Base-by-base conservation (phyloP, 1,284 basidiomycete genomes). In the Microbotryum lychnidis-dioicae region DNA sequence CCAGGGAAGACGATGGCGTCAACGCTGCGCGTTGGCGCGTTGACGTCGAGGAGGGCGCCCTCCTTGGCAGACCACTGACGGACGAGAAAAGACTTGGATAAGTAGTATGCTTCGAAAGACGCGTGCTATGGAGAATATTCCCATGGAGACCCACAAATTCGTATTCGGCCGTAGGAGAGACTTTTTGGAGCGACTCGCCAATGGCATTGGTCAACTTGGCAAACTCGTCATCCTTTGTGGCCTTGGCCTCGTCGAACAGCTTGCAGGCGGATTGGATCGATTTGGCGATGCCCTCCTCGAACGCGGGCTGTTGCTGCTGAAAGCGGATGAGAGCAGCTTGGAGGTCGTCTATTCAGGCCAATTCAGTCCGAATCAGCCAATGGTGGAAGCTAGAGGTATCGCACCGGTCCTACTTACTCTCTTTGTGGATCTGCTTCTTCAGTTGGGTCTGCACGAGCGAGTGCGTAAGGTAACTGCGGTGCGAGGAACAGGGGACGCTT, bases 1-100 rank as follows among this genome's bases (percentile, higher is more conserved):
- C 70, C 69, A n/a, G 72, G 72, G 66, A 71, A 73, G 37, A 59
- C 42, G 57, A 73, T 64, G 18, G 67, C 62, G 6, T 59, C 46
- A 56, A 64, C 37, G 44, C 66, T 63, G 46, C 71, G 71, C 20
- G 61, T 48, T 12, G 65, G 63, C 23, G 67, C 64, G 57, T 71
- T 55, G 51, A 66, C 63, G 61, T 71, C 68, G 59, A 70, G 52
- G 54, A 70, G 58, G 46, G 45, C 37, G 47, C 52, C 62, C 51
- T 20, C 54, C 46, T 62, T 56, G 25, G 61, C 59, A 4, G 42
- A 16, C 58, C 56, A 64, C 51, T 67, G 31, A 2, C 14, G 37
- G 23, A 37, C 8, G 27, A 5, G 3, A 10, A 50, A 50, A 47
- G 25, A 21, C 31, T 7, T 9, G 7, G 33, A 1, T 42, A 2